Conservation (phyloP, 768 basidiomycete genomes). For the Mycena venus region DNA sequence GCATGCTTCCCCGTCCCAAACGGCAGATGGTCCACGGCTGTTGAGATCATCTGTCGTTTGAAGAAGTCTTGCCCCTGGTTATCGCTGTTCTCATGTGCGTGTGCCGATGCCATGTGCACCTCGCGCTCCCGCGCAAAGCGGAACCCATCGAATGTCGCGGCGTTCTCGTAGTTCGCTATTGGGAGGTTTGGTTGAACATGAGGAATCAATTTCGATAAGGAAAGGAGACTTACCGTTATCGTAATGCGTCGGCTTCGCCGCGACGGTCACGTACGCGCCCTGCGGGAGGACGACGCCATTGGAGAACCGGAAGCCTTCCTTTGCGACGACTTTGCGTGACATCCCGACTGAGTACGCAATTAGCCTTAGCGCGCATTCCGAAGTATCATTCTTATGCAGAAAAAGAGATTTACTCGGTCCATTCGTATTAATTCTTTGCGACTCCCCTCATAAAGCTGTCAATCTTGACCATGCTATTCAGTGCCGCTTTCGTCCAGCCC, state of each 20-base stretch:
- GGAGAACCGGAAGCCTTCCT: constrained; percentile 48
- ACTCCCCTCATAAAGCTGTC: constrained; percentile 64
- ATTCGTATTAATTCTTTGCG: constrained; percentile 43
- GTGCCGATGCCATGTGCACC: constrained; percentile 22
- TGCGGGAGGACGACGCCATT: constrained; percentile 48
- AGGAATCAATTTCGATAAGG: too few species aligned
- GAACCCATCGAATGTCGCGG: constrained; percentile 59
- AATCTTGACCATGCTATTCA: constrained; percentile 54
- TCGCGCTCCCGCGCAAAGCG: constrained; percentile 57
- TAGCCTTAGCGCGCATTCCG: too few species aligned
- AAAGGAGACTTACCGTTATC: constrained; percentile 33
- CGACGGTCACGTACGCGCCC: constrained; percentile 40
- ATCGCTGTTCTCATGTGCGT: constrained; percentile 34
- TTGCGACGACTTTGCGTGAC: constrained; percentile 39
- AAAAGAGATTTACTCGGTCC: constrained; percentile 36
- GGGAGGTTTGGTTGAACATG: constrained; percentile 50
- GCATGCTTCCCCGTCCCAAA: constrained; percentile 33
- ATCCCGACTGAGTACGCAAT: constrained; percentile 43
- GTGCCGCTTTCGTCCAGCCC: constrained; percentile 57
- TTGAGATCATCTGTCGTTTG: constrained; percentile 30
- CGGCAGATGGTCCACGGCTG: constrained; percentile 18
- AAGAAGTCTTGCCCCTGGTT: constrained; percentile 36
- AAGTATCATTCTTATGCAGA: too few species aligned
- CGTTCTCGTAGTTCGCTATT: constrained; percentile 48
- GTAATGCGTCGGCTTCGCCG: constrained; percentile 38